These are phyloP conservation scores for Begonia loranthoides DNA, from an alignment of 306 rosid species.

Conservation along the genomic window DNA sequence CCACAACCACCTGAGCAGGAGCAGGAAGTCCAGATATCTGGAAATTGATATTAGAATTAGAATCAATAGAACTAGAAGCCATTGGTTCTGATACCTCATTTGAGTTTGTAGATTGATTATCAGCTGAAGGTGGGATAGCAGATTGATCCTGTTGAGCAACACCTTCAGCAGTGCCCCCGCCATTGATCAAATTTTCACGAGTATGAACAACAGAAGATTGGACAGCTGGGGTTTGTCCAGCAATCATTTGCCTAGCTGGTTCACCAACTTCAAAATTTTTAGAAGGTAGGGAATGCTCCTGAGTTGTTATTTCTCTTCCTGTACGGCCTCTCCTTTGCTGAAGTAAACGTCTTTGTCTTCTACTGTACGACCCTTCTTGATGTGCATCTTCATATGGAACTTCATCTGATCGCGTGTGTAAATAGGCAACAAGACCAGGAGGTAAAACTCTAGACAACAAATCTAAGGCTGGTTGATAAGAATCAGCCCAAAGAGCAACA, in stretches of 20 bases:
- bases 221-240: conserved; percentile 35
- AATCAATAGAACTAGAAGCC: conserved; percentile 34
- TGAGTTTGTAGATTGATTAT: conserved; percentile 24
- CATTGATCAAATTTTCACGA: conserved; percentile 38
- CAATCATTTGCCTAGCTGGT: conserved; percentile 38
- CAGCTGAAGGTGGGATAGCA: conserved; percentile 25
- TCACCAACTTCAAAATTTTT: conserved; percentile 59
- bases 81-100: conserved; percentile 34
- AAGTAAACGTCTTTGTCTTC: conserved; percentile 78
- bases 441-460: conserved; percentile 87
- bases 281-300: conserved; percentile 58
- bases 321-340: conserved; percentile 71
- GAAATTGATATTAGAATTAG: conserved; percentile 37
- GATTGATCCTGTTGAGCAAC: conserved; percentile 39
- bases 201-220: conserved; percentile 45
- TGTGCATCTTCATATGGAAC: conserved; percentile 38
- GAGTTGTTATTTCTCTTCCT: conserved; percentile 64
- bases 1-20: conserved; percentile 99
- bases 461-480: conserved; percentile 90
- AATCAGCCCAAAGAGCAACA: conserved; percentile 99
- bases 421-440: conserved; percentile 97
- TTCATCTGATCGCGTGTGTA: conserved; percentile 87
- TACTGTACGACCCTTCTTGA: conserved; percentile 62
- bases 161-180: conserved; percentile 20
- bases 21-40: conserved; percentile 74